Evolutionary conservation across 805 yeast species (phyloP).

Genomic region (Hanseniaspora thailandica): DNA sequence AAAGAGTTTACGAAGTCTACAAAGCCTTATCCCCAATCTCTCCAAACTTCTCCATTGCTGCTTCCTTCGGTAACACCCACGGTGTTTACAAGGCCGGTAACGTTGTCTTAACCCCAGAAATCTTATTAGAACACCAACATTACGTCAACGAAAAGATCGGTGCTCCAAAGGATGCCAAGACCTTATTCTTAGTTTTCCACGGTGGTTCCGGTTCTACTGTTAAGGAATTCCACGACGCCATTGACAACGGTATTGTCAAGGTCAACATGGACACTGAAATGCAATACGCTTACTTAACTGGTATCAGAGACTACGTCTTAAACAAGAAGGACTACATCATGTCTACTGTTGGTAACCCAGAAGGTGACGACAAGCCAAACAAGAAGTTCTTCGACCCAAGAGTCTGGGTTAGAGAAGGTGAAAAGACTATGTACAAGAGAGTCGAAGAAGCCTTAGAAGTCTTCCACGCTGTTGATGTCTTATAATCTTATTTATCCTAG

Average conservation of each 20-base stretch:
- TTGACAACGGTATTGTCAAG: conserved; percentile 90
- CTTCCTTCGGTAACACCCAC: conserved; percentile 98
- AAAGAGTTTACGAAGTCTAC: conserved; percentile 85
- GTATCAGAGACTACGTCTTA: conserved; percentile 95
- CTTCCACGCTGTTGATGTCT: conserved; percentile 52
- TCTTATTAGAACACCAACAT: conserved; percentile 90
- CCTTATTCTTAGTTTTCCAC: conserved; percentile 97
- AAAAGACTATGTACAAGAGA: conserved; percentile 91
- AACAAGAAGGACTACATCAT: conserved; percentile 88
- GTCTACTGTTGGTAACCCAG: conserved; percentile 96
- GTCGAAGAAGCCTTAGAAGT: conserved; percentile 68
- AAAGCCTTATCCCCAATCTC: conserved; percentile 81
- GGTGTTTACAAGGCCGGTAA: conserved; percentile 99
- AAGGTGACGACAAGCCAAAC: conserved; percentile 98
- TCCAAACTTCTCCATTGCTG: conserved; percentile 98
- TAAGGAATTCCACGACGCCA: conserved; percentile 82
- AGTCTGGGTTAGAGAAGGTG: conserved; percentile 99
- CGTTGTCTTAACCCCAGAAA: conserved; percentile 82
- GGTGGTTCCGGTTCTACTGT: conserved; percentile 99
- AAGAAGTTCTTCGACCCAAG: conserved; percentile 99
- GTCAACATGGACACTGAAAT: conserved; percentile 99
- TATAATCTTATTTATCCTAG: conserved; percentile 11
- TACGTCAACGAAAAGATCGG: conserved; percentile 64
- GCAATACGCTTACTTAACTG: conserved; percentile 92
- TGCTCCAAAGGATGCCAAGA: conserved; percentile 40